These are phyloP conservation scores for Rhynchospora breviuscula DNA, from an alignment of 176 grass and related monocot species.

Conservation along the genomic window DNA sequence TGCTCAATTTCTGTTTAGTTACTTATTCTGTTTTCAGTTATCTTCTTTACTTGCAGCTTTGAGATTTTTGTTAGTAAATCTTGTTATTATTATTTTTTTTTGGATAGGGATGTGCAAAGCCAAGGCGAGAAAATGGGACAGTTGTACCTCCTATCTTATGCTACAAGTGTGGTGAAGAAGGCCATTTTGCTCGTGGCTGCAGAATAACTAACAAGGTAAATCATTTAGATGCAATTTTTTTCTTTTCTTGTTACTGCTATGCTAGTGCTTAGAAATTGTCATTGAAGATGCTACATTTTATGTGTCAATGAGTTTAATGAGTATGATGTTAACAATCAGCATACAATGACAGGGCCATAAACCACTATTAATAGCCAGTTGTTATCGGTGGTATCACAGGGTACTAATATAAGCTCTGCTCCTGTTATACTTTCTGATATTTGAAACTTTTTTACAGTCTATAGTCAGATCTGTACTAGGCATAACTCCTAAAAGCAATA, in stretches of 20 bases:
- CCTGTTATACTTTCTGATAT: background rate
- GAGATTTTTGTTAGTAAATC: slow-evolving; percentile 12
- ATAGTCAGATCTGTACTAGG: slow-evolving; percentile 27
- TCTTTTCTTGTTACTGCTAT: background rate
- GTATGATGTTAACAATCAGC: background rate
- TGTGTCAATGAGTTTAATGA: background rate
- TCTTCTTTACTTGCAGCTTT: slow-evolving; percentile 15
- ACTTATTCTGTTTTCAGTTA: slow-evolving; percentile 1
- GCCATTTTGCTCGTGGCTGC: slow-evolving; percentile 80
- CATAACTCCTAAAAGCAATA: slow-evolving; percentile 28
- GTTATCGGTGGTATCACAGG: too few relatives aligned
- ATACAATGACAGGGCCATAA: background rate
- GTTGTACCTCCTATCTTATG: slow-evolving; percentile 33
- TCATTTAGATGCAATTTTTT: background rate
- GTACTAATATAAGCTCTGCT: background rate
- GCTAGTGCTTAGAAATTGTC: background rate
- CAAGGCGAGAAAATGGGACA: slow-evolving; percentile 38
- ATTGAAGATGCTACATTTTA: background rate
- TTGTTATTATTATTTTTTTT: slow-evolving; percentile 23
- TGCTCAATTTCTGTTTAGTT: background rate
- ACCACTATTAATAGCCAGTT: too few relatives aligned
- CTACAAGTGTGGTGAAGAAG: slow-evolving; percentile 66
- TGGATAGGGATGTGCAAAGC: slow-evolving; percentile 84
- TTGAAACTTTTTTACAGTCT: slow-evolving; percentile 34
- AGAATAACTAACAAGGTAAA: slow-evolving; percentile 48